Conservation (phyloP, 2,329 filamentous ascomycete species). For the Trichoderma aggressivum region DNA sequence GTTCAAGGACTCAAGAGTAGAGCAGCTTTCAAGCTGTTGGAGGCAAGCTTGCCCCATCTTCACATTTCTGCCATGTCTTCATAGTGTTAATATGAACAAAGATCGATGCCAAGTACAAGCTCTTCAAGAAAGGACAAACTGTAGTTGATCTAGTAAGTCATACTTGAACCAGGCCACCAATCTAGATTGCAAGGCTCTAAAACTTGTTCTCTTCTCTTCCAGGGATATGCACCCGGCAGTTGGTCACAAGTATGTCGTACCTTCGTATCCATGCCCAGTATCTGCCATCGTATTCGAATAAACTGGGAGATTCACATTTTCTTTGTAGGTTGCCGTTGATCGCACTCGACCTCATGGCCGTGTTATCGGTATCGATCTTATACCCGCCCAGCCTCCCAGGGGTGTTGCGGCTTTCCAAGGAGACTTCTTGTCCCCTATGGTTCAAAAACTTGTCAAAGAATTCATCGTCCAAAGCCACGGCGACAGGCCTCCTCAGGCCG, state of each 20-base stretch:
- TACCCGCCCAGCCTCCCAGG: conserved; percentile 84
- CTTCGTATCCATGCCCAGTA: neutral
- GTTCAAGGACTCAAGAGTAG: conserved; percentile 81
- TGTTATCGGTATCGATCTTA: conserved; percentile 88
- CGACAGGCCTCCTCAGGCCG: conserved; percentile 21
- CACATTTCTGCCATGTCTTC: neutral
- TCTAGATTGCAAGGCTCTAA: neutral
- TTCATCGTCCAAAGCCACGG: conserved; percentile 63
- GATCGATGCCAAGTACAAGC: conserved; percentile 71
- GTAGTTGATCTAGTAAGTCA: conserved; percentile 77
- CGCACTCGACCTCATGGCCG: conserved; percentile 72
- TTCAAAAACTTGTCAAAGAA: conserved; percentile 73
- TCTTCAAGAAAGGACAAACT: conserved; percentile 79
- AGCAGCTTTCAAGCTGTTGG: conserved; percentile 88
- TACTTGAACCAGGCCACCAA: neutral
- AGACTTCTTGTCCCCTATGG: conserved; percentile 73
- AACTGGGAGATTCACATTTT: neutral
- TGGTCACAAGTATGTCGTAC: conserved; percentile 60
- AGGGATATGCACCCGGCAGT: conserved; percentile 74
- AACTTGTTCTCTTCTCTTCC: neutral
- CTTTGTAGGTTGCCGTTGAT: conserved; percentile 69
- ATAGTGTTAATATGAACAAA: neutral
- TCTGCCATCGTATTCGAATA: neutral
- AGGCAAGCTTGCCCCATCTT: conserved; percentile 51
- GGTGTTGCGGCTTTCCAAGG: conserved; percentile 96